phyloP scores from a whole-genome alignment of 306 rosid genomes.

The Fragaria nilgerrensis region DNA sequence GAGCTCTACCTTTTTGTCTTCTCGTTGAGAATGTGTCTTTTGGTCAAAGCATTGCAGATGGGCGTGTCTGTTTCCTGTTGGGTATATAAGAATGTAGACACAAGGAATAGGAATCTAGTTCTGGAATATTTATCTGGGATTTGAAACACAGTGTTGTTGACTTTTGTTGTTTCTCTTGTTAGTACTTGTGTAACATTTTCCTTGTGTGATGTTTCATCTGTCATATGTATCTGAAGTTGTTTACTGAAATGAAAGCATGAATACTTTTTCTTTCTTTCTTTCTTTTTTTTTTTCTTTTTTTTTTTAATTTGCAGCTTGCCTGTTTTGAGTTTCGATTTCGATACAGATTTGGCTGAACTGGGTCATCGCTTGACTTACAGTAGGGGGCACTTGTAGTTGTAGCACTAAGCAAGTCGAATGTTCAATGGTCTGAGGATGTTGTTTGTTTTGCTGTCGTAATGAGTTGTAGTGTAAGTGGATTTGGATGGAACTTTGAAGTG shows the following conservation, averaged over 20 bases:
- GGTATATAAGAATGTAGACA: background rate
- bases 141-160: background rate
- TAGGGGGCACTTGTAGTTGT: background rate
- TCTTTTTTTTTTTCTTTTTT: background rate
- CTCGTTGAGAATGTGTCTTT: background rate
- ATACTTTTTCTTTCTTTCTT: background rate
- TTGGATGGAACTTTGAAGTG: slow-evolving; percentile 3
- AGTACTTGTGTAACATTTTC: background rate
- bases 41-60: slow-evolving; percentile 7
- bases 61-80: background rate
- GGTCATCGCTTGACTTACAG: background rate
- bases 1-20: slow-evolving; percentile 1
- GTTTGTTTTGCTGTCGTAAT: background rate
- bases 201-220: background rate
- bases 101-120: background rate
- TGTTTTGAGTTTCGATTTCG: background rate
- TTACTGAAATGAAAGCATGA: background rate
- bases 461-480: background rate
- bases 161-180: background rate
- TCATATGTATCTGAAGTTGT: background rate
- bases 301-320: background rate
- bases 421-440: background rate
- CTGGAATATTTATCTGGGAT: background rate
- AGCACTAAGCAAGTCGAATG: background rate
- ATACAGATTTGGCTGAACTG: background rate